These are phyloP conservation scores for Loxodes magnus DNA, from an alignment of 73 alveolate species.

Conservation along the genomic window DNA sequence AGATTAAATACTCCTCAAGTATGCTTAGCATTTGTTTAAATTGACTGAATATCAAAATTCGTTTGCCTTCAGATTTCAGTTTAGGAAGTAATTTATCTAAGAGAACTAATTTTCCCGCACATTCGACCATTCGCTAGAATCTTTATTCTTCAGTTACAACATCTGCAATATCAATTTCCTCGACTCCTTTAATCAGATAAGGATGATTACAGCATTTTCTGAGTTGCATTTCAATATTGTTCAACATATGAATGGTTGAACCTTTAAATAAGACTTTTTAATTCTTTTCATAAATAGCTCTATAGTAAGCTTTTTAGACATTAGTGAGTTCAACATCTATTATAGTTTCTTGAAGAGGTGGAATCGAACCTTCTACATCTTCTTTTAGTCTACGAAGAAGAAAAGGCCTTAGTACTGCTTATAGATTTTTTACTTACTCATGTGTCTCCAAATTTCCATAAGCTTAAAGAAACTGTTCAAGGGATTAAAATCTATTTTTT, in stretches of 20 bases:
- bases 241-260: constrained; percentile 46
- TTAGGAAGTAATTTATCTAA: constrained; percentile 71
- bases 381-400: constrained; percentile 93
- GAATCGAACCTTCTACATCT: constrained; percentile 87
- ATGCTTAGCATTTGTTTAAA: constrained; percentile 87
- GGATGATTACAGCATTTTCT: constrained; percentile 98
- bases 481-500: constrained; percentile 59
- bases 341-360: constrained; percentile 90
- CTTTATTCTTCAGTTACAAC: constrained; percentile 34
- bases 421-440: constrained; percentile 58
- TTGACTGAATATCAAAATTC: constrained; percentile 93
- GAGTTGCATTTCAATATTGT: constrained; percentile 71
- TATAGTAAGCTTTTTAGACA: constrained; percentile 61
- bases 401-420: constrained; percentile 71
- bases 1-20: constrained; percentile 69
- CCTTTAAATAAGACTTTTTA: constrained; percentile 51
- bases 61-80: constrained; percentile 64
- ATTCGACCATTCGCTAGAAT: constrained; percentile 49
- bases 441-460: constrained; percentile 65
- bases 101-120: constrained; percentile 78
- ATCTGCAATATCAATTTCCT: constrained; percentile 15
- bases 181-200: constrained; percentile 68
- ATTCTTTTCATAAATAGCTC: constrained; percentile 80
- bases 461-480: neutral
- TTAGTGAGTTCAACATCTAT: constrained; percentile 84